Conservation (phyloP, 2,329 filamentous ascomycete species). For the Fusarium subtropicale region DNA sequence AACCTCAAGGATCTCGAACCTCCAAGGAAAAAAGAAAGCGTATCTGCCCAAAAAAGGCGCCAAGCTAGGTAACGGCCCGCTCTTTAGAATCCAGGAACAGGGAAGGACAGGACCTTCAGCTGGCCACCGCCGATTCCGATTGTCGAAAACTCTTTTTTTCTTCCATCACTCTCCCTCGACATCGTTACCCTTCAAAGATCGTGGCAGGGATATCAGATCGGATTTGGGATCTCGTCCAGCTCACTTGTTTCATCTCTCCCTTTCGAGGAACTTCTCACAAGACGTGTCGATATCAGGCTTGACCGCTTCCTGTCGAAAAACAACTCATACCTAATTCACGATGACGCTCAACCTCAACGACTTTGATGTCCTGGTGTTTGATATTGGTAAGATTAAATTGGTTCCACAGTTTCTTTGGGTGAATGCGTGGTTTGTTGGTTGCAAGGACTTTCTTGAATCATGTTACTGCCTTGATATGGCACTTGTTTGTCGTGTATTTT, state of each 20-base stretch:
- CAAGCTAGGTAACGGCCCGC: slow-evolving; percentile 41
- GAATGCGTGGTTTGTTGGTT: slow-evolving; percentile 1
- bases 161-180: neutral
- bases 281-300: slow-evolving; percentile 31
- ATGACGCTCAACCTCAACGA: slow-evolving; percentile 47
- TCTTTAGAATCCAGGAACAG: slow-evolving; percentile 44
- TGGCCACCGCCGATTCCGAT: slow-evolving; percentile 30
- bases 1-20: slow-evolving; percentile 14
- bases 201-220: slow-evolving; percentile 29
- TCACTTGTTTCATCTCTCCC: slow-evolving; percentile 9
- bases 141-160: slow-evolving; percentile 18
- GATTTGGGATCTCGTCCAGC: slow-evolving; percentile 15
- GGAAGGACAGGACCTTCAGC: slow-evolving; percentile 25
- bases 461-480: neutral
- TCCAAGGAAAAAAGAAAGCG: slow-evolving; percentile 11
- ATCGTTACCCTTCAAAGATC: slow-evolving; percentile 15
- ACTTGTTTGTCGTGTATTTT: slow-evolving; percentile 17
- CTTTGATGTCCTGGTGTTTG: slow-evolving; percentile 52
- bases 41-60: slow-evolving; percentile 8
- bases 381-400: slow-evolving; percentile 52
- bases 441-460: slow-evolving; percentile 9
- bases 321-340: slow-evolving; percentile 8
- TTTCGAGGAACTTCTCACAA: slow-evolving; percentile 7
- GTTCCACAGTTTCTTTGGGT: slow-evolving; percentile 12
- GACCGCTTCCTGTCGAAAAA: slow-evolving; percentile 35